Evolutionary conservation across 148 eudicot genomes (phyloP).

Genomic region (Cornus controversa): DNA sequence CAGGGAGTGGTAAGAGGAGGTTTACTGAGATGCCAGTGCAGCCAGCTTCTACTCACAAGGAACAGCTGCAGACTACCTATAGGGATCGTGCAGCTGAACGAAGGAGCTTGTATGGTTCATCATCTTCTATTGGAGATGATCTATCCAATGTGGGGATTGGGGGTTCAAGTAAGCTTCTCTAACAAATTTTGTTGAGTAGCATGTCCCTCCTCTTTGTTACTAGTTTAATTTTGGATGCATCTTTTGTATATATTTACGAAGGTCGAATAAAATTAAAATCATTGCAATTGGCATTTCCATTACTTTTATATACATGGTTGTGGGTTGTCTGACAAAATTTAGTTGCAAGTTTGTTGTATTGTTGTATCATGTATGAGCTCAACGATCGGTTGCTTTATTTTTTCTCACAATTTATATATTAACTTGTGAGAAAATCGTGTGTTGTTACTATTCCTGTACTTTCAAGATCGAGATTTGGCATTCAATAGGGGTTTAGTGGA

Average conservation of each 20-base stretch:
- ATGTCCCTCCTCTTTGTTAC: not conserved
- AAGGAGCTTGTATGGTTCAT: conserved; percentile 90
- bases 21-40: conserved; percentile 83
- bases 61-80: conserved; percentile 65
- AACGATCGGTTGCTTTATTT: conserved; percentile 31
- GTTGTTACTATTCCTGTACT: conserved; percentile 21
- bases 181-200: not conserved
- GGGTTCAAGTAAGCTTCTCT: conserved; percentile 75
- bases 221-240: no score
- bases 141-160: conserved; percentile 39
- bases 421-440: conserved; percentile 53
- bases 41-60: conserved; percentile 48
- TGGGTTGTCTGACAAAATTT: not conserved
- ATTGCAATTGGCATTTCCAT: not conserved
- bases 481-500: conserved; percentile 68
- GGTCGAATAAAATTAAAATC: no score
- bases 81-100: conserved; percentile 98
- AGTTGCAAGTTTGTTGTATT: no score
- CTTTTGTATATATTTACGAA: no score
- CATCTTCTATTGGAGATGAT: conserved; percentile 62
- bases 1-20: conserved; percentile 80
- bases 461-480: conserved; percentile 74
- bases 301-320: not conserved
- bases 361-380: not conserved
- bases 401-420: conserved; percentile 26